Conservation (phyloP, 2,329 filamentous ascomycete species). For the Trichoderma koningii region DNA sequence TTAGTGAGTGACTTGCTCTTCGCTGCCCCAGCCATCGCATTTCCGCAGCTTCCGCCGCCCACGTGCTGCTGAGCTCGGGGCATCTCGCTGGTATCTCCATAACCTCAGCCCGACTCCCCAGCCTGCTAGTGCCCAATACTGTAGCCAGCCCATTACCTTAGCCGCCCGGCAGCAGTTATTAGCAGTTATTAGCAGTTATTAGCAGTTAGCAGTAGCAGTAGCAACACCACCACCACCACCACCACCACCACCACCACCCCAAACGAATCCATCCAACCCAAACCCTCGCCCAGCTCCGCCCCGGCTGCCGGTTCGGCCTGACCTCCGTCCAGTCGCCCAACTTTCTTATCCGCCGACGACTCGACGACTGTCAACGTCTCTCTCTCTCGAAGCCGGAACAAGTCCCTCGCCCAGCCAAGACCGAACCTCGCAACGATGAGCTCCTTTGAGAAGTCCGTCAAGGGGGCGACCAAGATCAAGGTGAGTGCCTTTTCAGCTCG, state of each 20-base stretch:
- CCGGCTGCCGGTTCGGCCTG: conserved; percentile 28
- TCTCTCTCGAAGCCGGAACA: conserved; percentile 12
- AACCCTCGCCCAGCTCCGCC: conserved; percentile 25
- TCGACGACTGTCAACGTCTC: not conserved
- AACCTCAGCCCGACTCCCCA: conserved; percentile 19
- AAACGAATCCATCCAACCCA: conserved; percentile 19
- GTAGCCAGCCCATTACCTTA: not conserved
- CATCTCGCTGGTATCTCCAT: conserved; percentile 26
- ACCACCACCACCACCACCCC: conserved; percentile 8
- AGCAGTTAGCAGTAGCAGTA: not conserved
- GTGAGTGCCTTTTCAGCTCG: conserved; percentile 46
- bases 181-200: too few relatives aligned
- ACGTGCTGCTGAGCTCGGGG: not conserved
- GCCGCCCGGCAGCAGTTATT: too few relatives aligned
- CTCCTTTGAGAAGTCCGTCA: conserved; percentile 98
- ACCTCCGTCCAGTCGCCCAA: conserved; percentile 27
- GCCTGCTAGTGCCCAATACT: conserved; percentile 4
- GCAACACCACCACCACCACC: not conserved
- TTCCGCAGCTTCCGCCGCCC: conserved; percentile 24
- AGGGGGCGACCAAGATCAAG: conserved; percentile 98
- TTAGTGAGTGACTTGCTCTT: conserved; percentile 26
- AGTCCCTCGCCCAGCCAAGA: conserved; percentile 11
- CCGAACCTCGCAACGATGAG: conserved; percentile 61
- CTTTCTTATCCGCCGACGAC: conserved; percentile 24
- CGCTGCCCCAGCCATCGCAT: conserved; percentile 23